Evolutionary conservation across 1,284 basidiomycete genomes (phyloP), one percentile per base, ranked within the genome.

Genomic region (Moniliophthora roreri): DNA sequence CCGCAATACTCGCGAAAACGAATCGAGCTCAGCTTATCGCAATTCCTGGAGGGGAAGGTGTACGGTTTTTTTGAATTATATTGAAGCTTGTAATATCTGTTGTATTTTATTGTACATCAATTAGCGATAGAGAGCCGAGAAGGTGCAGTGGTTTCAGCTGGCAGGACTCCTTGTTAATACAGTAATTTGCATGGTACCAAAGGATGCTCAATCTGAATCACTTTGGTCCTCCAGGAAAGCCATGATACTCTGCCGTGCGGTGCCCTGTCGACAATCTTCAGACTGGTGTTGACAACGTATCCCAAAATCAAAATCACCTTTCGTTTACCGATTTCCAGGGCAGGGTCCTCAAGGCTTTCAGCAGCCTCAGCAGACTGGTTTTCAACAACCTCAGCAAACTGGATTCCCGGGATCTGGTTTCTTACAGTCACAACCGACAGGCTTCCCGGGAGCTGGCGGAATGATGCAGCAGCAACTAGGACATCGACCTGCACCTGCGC

Each of bases 41-140:
- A 1, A 81, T 86, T 39, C 72, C 85, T 3, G 89, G 89, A 60
- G 89, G 89, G 0, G 88, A 91, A 61, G 90, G 89, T 50, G 87
- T 91, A 34, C 74, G 89, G 52, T 81, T 92, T 62, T 81, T 91
- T 60, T 13, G 32, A 15, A 44, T 44, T 34, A 21, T 11, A 28
- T 28, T 3, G n/a, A 26, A 32, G 11, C n/a, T 15, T n/a, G 7
- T 32, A 18, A 15, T 18, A 21, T 34, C 9, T 3, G 23, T 26
- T 34, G 26, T 26, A 32, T 48, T 32, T 36, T 7, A 21, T 18
- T 34, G n/a, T n/a, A n/a, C n/a, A n/a, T n/a, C n/a, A n/a, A n/a
- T n/a, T n/a, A n/a, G n/a, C n/a, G n/a, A n/a, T n/a, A n/a, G n/a
- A n/a, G n/a, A n/a, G n/a, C n/a, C n/a, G n/a, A n/a, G n/a, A n/a